Percentiles rank a stretch among this genome's conserved stretches.
Evolutionary conservation across 768 basidiomycete species (phyloP).

Genomic region (Mycena vulgaris): DNA sequence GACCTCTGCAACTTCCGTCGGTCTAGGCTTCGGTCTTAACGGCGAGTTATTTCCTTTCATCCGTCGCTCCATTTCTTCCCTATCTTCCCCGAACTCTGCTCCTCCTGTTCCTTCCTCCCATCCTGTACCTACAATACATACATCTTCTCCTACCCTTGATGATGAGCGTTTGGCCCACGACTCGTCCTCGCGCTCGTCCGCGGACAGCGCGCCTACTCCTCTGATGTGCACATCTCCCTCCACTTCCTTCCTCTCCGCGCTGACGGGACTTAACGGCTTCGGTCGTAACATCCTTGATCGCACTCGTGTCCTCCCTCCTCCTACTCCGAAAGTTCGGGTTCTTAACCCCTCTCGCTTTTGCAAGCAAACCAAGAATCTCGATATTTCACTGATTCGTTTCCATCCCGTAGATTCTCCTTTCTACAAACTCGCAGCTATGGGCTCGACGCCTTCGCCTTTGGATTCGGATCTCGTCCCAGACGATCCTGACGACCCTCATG

Average conservation of each 20-base stretch:
- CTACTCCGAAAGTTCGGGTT: constrained; percentile 10
- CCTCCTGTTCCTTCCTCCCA: constrained; percentile 18
- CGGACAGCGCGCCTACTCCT: too few species aligned
- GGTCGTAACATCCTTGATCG: constrained; percentile 26
- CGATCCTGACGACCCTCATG: constrained; percentile 15
- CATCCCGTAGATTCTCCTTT: too few species aligned
- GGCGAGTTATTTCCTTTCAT: constrained; percentile 28
- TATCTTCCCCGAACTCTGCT: neutral
- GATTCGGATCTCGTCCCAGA: constrained; percentile 4
- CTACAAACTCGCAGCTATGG: too few species aligned
- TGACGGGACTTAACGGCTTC: too few species aligned
- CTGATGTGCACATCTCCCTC: too few species aligned
- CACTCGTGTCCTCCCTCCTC: neutral
- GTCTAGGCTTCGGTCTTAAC: constrained; percentile 27
- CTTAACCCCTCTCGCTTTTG: constrained; percentile 10
- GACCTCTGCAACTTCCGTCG: constrained; percentile 25
- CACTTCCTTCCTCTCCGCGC: too few species aligned
- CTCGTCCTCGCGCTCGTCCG: too few species aligned
- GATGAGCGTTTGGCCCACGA: constrained; percentile 33
- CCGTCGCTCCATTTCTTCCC: constrained; percentile 11
- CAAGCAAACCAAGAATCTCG: neutral
- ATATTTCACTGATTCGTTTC: too few species aligned
- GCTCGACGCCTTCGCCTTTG: neutral
- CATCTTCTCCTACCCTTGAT: constrained; percentile 12
- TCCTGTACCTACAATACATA: constrained; percentile 20